These are phyloP conservation scores for Pneumocystis wakefieldiae DNA, from an alignment of 1,139 yeast genomes.

Conservation along the genomic window DNA sequence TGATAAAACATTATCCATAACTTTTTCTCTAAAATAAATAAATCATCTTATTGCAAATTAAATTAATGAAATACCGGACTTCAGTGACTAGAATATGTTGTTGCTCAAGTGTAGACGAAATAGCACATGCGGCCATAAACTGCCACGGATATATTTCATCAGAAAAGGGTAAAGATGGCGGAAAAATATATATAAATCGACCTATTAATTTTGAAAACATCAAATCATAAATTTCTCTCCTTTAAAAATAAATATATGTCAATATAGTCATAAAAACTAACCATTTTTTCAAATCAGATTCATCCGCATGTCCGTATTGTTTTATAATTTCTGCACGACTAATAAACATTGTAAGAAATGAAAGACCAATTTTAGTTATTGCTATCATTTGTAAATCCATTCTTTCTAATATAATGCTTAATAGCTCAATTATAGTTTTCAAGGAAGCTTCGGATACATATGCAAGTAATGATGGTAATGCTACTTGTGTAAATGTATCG, in stretches of 20 bases:
- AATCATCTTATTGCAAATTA: background rate
- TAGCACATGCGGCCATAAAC: conserved; percentile 81
- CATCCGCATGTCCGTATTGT: conserved; percentile 43
- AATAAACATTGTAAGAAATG: conserved; percentile 71
- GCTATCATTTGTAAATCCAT: conserved; percentile 54
- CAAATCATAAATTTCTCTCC: conserved; percentile 58
- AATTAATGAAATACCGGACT: conserved; percentile 28
- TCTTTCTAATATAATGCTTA: conserved; percentile 59
- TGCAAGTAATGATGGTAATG: conserved; percentile 72
- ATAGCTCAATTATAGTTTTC: conserved; percentile 66
- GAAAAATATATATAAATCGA: conserved; percentile 66
- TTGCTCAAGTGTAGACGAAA: conserved; percentile 84
- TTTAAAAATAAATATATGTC: background rate
- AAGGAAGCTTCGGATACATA: conserved; percentile 72
- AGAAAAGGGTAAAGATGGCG: conserved; percentile 38
- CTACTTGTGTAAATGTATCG: conserved; percentile 68
- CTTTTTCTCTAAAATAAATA: conserved; percentile 45
- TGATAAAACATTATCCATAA: conserved; percentile 72
- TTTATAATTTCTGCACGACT: conserved; percentile 86
- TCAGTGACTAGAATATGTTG: conserved; percentile 92
- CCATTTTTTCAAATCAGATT: conserved; percentile 53
- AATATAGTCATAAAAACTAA: background rate
- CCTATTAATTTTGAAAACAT: conserved; percentile 70
- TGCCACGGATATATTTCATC: conserved; percentile 94
- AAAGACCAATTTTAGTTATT: conserved; percentile 75